Conservation (phyloP, 352 stramenopile species). For the Pythium myriotylum region DNA sequence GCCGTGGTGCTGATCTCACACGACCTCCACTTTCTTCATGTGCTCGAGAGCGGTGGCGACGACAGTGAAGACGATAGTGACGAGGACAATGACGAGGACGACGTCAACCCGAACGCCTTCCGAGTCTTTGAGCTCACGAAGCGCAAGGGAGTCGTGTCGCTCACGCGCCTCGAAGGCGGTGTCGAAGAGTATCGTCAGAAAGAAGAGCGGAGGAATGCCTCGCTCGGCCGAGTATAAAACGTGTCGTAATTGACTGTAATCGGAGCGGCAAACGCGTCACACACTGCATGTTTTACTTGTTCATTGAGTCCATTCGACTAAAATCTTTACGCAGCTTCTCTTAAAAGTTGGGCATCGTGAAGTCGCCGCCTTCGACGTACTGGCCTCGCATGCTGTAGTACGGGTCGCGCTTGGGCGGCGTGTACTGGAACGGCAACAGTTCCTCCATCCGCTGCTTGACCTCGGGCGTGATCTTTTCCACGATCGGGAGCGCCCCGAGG, state of each 20-base stretch:
- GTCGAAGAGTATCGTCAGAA: slow-evolving; percentile 47
- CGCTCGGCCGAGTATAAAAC: slow-evolving; percentile 42
- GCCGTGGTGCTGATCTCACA: slow-evolving; percentile 69
- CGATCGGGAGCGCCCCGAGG: too few species aligned
- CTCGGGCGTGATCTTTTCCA: too few species aligned
- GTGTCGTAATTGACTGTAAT: too few species aligned
- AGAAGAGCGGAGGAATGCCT: slow-evolving; percentile 50
- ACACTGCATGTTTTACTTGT: too few species aligned
- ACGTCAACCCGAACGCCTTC: slow-evolving; percentile 13
- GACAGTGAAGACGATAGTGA: slow-evolving; percentile 13
- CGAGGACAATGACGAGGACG: slow-evolving; percentile 12
- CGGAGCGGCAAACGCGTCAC: too few species aligned
- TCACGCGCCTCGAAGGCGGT: slow-evolving; percentile 31
- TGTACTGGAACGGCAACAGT: slow-evolving; percentile 36
- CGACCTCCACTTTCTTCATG: slow-evolving; percentile 59
- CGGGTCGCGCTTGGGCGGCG: neutral
- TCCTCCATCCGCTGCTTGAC: slow-evolving; percentile 44
- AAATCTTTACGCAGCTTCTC: too few species aligned
- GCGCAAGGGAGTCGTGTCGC: slow-evolving; percentile 42
- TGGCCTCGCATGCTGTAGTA: slow-evolving; percentile 1
- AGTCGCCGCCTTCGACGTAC: slow-evolving; percentile 1
- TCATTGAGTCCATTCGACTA: too few species aligned
- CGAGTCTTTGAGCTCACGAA: slow-evolving; percentile 58
- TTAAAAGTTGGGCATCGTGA: slow-evolving; percentile 59
- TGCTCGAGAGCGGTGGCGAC: slow-evolving; percentile 28